phyloP scores from a whole-genome alignment of 2,329 filamentous ascomycete species.

The Colletotrichum theobromicola region DNA sequence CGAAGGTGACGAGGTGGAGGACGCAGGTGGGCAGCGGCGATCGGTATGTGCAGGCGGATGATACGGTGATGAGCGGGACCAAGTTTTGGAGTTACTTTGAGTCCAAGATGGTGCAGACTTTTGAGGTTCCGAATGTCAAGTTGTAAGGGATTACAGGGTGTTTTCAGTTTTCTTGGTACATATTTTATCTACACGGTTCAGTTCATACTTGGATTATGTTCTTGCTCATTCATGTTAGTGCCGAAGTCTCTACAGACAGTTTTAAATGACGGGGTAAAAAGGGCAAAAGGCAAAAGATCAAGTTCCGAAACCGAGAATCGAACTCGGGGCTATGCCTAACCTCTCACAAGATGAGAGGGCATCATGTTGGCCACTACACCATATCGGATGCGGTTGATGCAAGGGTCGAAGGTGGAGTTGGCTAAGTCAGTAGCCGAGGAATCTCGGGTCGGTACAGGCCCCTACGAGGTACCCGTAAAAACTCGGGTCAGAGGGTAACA shows the following conservation, averaged over 20 bases:
- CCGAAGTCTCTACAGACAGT: too few species aligned
- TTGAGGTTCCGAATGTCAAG: constrained; percentile 36
- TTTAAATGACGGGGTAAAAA: background rate
- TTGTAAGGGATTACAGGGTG: background rate
- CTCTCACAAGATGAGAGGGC: constrained; percentile 6
- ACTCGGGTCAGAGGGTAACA: background rate
- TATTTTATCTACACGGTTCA: background rate
- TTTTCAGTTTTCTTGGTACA: background rate
- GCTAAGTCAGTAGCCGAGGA: background rate
- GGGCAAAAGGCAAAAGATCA: background rate
- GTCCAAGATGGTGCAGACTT: constrained; percentile 40
- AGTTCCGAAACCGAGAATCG: constrained; percentile 12
- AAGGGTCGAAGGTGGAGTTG: background rate
- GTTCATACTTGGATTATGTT: background rate
- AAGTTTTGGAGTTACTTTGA: constrained; percentile 42
- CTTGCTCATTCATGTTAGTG: too few species aligned
- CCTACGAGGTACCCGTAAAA: background rate
- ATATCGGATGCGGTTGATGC: background rate
- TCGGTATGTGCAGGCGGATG: constrained; percentile 35
- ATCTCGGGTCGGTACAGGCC: background rate
- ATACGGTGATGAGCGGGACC: constrained; percentile 35
- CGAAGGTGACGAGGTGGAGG: constrained; percentile 39
- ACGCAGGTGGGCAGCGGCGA: constrained; percentile 39
- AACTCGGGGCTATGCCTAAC: constrained; percentile 18
- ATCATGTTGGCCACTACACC: constrained; percentile 21